Evolutionary conservation across 306 rosid species (phyloP), one percentile per base, ranked within the genome.

Genomic region (Cicer bijugum): DNA sequence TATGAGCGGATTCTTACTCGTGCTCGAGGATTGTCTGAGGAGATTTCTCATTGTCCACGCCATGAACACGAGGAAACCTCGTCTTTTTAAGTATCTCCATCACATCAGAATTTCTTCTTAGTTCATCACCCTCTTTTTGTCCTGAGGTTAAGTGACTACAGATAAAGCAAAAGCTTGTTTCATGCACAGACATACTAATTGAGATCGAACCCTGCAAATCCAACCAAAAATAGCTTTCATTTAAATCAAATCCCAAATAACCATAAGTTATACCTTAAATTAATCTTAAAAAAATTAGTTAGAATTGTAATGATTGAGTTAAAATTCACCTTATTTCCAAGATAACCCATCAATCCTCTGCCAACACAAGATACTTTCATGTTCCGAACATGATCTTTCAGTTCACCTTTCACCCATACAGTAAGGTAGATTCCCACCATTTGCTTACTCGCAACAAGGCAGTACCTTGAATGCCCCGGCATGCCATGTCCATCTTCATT

Each of bases 361-460:
- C 99, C 99, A 45, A 95, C 96, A 67, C 96, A 92, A 5, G 99
- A 95, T 12, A 92, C 89, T 83, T 95, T 95, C 99, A 95, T 95
- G 84, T 92, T 92, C 12, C 75, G 81, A 50, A 95, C 93, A 77
- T 89, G 93, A 79, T 92, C 99, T 83, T 89, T 88, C 67, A 92
- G 73, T 40, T 95, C 97, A 78, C 97, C 85, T 85, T 84, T 89
- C 57, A 95, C 99, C 99, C 99, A 95, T 43, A 95, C 77, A 43
- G 97, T 95, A 75, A 95, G 99, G 80, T 85, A 95, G 83, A 95
- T 89, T 68, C 99, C 97, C 74, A 95, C 99, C 99, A 95, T 95
- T 88, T 95, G 99, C 84, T 95, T 95, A 78, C 97, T 92, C 14
- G 97, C 97, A 67, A 92, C 99, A 50, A 95, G 90, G 86, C 97